Percentiles rank a stretch among this genome's conserved stretches.
These are phyloP conservation scores for Arachis hypogaea DNA, from an alignment of 306 rosid genomes.

Conservation along the genomic window DNA sequence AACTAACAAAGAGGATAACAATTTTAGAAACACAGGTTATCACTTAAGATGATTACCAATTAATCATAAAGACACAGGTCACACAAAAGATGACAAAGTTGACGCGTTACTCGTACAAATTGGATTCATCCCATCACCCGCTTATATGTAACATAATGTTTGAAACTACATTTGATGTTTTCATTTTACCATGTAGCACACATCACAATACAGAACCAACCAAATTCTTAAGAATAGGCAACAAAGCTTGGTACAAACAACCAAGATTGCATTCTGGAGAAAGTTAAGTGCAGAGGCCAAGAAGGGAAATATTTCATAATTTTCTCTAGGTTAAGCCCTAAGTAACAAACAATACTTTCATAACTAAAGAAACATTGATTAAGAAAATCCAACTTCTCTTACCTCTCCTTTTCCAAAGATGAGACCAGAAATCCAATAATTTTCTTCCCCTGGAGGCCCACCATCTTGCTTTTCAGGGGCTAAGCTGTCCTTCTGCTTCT, in stretches of 20 bases:
- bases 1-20: background rate
- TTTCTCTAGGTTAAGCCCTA: constrained; percentile 22
- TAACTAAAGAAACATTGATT: background rate
- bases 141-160: background rate
- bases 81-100: constrained; percentile 10
- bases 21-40: constrained; percentile 23
- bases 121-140: constrained; percentile 1
- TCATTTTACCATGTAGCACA: constrained; percentile 16
- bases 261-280: constrained; percentile 11
- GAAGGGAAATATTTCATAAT: constrained; percentile 17
- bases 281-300: background rate
- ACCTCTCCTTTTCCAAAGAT: constrained; percentile 94
- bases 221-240: background rate
- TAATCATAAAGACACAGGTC: constrained; percentile 3
- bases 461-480: constrained; percentile 68
- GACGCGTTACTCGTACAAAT: background rate
- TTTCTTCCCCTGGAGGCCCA: constrained; percentile 39
- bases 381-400: constrained; percentile 30
- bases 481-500: constrained; percentile 86
- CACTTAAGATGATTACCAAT: constrained; percentile 11
- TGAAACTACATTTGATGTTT: background rate
- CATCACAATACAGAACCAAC: background rate
- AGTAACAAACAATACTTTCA: constrained; percentile 4
- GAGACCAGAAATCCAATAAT: constrained; percentile 92
- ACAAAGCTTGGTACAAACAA: constrained; percentile 1